These are phyloP conservation scores for Salix brachista DNA, from an alignment of 345 rosid genomes.

Conservation along the genomic window DNA sequence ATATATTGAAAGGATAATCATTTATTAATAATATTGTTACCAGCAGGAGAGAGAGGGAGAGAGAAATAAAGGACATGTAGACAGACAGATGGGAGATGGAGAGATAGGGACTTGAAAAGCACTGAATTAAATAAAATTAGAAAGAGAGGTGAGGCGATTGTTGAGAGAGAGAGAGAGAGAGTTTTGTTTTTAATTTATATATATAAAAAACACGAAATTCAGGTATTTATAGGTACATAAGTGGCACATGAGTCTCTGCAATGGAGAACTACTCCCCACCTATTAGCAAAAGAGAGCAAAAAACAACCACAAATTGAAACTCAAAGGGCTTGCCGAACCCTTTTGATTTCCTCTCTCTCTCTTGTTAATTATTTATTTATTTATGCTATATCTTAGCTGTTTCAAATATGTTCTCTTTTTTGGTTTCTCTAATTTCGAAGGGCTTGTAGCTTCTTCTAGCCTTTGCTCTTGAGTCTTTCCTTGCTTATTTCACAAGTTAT, in stretches of 20 bases:
- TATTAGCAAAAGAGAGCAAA: background rate
- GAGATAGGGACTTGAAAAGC: constrained; percentile 25
- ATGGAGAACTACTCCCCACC: constrained; percentile 24
- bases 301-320: background rate
- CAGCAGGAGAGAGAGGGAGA: background rate
- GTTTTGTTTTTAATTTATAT: too few species aligned
- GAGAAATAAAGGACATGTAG: constrained; percentile 1
- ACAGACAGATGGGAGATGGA: background rate
- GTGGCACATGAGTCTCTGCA: constrained; percentile 2
- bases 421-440: constrained; percentile 18
- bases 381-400: background rate
- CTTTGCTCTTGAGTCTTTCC: background rate
- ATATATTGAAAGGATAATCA: background rate
- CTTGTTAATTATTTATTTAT: too few species aligned
- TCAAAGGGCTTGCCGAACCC: background rate
- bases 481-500: constrained; percentile 29
- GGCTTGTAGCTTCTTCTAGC: background rate
- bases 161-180: constrained; percentile 4
- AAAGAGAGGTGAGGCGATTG: constrained; percentile 15
- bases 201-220: constrained; percentile 2
- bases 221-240: constrained; percentile 30
- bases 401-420: background rate
- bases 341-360: background rate
- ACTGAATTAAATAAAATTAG: constrained; percentile 7
- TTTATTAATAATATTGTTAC: background rate